Evolutionary conservation across 495 filamentous ascomycete genomes (phyloP).

Genomic region (Aspergillus heteromorphus): DNA sequence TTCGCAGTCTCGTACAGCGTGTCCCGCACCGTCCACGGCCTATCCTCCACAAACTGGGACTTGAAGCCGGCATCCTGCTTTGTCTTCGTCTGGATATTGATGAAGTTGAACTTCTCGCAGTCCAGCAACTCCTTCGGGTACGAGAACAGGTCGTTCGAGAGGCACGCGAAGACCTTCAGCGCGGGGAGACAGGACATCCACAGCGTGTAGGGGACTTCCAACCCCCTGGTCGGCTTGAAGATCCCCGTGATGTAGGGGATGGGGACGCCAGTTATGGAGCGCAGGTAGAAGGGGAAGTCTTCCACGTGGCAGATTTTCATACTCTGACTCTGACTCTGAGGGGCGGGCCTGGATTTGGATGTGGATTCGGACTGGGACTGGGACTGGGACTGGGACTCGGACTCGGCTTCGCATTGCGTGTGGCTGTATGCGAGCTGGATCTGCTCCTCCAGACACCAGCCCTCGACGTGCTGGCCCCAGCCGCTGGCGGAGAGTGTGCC

Average conservation of each 20-base stretch:
- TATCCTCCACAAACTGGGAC: neutral
- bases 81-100: neutral
- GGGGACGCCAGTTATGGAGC: neutral
- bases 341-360: too few species aligned
- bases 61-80: neutral
- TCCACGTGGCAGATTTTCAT: neutral
- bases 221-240: neutral
- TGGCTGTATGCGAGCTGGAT: neutral
- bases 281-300: neutral
- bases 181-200: slow-evolving; percentile 1
- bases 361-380: too few species aligned
- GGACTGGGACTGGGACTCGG: too few species aligned
- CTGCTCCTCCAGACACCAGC: neutral
- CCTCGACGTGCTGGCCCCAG: neutral
- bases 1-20: neutral
- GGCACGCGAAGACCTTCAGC: neutral
- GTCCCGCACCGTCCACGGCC: neutral
- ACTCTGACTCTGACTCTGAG: too few species aligned
- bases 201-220: neutral
- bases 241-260: neutral
- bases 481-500: neutral
- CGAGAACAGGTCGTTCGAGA: neutral
- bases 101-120: neutral
- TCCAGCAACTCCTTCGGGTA: neutral
- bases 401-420: neutral